Evolutionary conservation across 202 grass and related monocot species (phyloP), one percentile per base, ranked within the genome.

Genomic region (Eragrostis tef): DNA sequence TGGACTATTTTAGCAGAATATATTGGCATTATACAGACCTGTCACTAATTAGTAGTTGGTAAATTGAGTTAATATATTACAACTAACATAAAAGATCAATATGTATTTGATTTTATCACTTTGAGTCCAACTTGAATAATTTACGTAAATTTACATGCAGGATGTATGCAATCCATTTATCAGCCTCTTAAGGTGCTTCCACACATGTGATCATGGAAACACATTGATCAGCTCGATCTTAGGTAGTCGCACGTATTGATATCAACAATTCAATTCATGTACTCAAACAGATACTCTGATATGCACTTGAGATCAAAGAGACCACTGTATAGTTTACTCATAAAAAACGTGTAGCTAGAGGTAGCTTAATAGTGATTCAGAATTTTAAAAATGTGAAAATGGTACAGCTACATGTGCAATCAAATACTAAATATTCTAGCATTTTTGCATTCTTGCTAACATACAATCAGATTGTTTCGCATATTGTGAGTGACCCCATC

Each of bases 181-280:
- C 9, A 2, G 15, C 31, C 17, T 77, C 11, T 63, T 7, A 26
- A 10, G 51, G 31, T 39, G 24, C 27, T 3, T 62, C 9, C 24
- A 77, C 26, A 26, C 82, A 77, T 84, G 48, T 80, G 58, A 73
- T 86, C 59, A 65, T 31, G 70, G 17, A 57, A 58, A 80, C 36
- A 11, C 54, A 73, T 31, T 39, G 34, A 85, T 43, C 9, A 42
- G 1, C 13, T 31, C 6, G 0, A 61, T 6, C 11, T 17, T 17
- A 4, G 27, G 41, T 69, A 20, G 11, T 9, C 6, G 48, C 56
- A 56, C 7, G 1, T 16, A 64, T 13, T 57, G 53, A 26, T 12
- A 13, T 6, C 5, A 31, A 34, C 2, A 29, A 11, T 11, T 60
- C 24, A 25, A 64, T 64, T 13, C 20, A 0, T 71, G 54, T 3